phyloP scores from a whole-genome alignment of 805 yeast genomes.

The Geotrichum ghanense region DNA sequence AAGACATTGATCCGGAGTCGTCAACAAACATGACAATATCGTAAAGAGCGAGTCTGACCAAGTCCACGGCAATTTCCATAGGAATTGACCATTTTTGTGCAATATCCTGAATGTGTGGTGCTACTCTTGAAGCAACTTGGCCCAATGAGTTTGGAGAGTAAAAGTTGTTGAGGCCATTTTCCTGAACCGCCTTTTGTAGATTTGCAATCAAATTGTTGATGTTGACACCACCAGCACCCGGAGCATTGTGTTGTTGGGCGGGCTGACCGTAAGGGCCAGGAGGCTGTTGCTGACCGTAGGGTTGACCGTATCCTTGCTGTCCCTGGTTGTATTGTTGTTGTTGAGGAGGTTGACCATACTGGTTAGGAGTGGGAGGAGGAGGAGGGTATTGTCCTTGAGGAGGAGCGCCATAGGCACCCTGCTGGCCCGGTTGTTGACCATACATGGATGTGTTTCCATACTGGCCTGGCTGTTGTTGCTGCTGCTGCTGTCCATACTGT shows the following conservation, averaged over 20 bases:
- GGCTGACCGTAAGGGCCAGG: constrained; percentile 6
- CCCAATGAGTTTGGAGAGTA: constrained; percentile 22
- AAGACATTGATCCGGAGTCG: constrained; percentile 26
- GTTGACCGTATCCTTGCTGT: constrained; percentile 1
- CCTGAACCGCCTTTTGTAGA: constrained; percentile 17
- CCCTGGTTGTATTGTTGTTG: constrained; percentile 5
- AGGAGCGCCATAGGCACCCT: constrained; percentile 1
- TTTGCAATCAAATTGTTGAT: constrained; percentile 11
- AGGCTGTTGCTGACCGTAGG: constrained; percentile 4
- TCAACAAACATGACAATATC: constrained; percentile 22
- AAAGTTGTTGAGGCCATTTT: constrained; percentile 19
- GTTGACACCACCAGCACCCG: constrained; percentile 6
- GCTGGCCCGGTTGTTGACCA: not conserved
- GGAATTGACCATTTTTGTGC: constrained; percentile 20
- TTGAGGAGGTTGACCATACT: constrained; percentile 4
- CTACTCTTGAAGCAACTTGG: constrained; percentile 17
- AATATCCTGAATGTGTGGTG: constrained; percentile 13
- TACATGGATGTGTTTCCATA: constrained; percentile 6
- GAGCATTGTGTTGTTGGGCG: constrained; percentile 5
- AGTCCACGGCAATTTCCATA: constrained; percentile 21
- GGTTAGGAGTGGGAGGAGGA: constrained; percentile 8
- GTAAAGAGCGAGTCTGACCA: constrained; percentile 21
- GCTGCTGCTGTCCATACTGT: constrained; percentile 5
- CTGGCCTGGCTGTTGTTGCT: constrained; percentile 6
- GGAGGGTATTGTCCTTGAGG: constrained; percentile 7